phyloP scores from a whole-genome alignment of 1,139 yeast genomes.

The Pichia sp. region DNA sequence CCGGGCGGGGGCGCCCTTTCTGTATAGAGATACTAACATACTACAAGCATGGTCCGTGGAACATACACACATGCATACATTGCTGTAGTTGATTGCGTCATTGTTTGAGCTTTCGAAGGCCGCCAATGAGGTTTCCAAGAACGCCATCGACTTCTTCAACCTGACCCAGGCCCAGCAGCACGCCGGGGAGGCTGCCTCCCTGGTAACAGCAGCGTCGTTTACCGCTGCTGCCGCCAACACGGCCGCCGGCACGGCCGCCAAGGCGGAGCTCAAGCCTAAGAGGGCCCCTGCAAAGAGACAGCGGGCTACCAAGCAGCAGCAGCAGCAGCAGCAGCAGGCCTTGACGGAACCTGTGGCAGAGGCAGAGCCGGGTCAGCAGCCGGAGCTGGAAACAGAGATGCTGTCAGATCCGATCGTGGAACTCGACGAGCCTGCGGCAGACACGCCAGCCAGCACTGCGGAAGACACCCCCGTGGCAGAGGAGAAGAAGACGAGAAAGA shows the following conservation, averaged over 20 bases:
- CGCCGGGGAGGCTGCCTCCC: neutral
- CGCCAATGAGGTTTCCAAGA: constrained; percentile 74
- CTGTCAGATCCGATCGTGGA: neutral
- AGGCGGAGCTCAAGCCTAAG: neutral
- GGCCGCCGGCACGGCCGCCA: neutral
- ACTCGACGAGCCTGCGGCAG: neutral
- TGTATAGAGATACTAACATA: neutral
- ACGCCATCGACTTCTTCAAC: constrained; percentile 71
- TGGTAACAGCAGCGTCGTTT: neutral
- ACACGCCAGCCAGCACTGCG: neutral
- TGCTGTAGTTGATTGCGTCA: constrained; percentile 53
- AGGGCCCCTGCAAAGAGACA: neutral
- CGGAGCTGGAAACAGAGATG: neutral
- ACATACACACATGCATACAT: too few species aligned
- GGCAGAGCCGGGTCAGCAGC: neutral
- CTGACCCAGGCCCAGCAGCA: constrained; percentile 33
- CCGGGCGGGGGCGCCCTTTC: too few species aligned
- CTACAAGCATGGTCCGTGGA: neutral
- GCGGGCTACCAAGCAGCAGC: neutral
- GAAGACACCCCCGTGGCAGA: neutral
- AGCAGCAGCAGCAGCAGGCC: neutral
- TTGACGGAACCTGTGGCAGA: neutral
- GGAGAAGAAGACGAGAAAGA: constrained; percentile 32
- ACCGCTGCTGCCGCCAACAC: neutral
- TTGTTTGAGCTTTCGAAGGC: constrained; percentile 72